These are phyloP conservation scores for Thyridium curvatum DNA, from an alignment of 2,329 filamentous ascomycete species.

Conservation along the genomic window DNA sequence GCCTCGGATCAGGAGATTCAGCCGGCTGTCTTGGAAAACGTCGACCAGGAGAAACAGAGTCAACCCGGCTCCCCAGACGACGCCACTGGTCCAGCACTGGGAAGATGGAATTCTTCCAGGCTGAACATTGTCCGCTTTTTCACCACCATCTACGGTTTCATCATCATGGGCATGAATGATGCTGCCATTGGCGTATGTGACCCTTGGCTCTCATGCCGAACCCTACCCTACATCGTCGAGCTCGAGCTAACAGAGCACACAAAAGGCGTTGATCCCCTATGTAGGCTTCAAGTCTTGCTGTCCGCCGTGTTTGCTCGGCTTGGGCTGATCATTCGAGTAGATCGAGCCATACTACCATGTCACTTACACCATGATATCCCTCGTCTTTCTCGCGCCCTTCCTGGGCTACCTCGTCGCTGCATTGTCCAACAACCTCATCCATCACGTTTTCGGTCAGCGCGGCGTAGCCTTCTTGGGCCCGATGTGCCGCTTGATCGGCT, in stretches of 20 bases:
- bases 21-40: no score
- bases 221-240: constrained; percentile 6
- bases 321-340: constrained; percentile 18
- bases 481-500: constrained; percentile 55
- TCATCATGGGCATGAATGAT: constrained; percentile 65
- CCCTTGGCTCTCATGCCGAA: background rate
- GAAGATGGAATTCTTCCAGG: constrained; percentile 58
- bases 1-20: no score
- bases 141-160: constrained; percentile 54
- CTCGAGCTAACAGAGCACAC: constrained; percentile 1
- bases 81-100: constrained; percentile 17
- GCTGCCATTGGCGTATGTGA: constrained; percentile 53
- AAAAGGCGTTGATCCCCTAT: constrained; percentile 44
- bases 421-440: constrained; percentile 57
- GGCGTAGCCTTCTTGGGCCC: constrained; percentile 65
- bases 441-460: constrained; percentile 60
- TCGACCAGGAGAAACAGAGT: no score
- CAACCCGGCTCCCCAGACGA: no score
- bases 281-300: constrained; percentile 18
- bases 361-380: constrained; percentile 56
- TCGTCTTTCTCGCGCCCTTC: constrained; percentile 62
- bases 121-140: constrained; percentile 53
- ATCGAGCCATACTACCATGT: constrained; percentile 57
- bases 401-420: constrained; percentile 59
- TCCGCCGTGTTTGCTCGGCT: background rate